These are phyloP conservation scores for Epichloe sp. DNA, from an alignment of 2,329 filamentous ascomycete species.

Conservation along the genomic window DNA sequence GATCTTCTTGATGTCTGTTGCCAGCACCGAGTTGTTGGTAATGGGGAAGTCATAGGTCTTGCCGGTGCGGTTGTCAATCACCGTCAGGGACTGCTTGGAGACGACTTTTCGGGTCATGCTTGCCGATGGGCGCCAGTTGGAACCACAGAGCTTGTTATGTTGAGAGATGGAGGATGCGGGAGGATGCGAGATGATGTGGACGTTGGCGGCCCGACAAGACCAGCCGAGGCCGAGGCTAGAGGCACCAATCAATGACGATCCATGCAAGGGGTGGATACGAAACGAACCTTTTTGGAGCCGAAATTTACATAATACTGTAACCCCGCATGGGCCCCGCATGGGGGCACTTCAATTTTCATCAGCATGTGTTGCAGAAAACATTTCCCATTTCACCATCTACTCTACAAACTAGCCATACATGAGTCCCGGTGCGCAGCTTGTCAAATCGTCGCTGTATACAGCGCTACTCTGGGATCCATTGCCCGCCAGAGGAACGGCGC, in stretches of 20 bases:
- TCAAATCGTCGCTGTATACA: constrained; percentile 1
- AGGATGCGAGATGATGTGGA: no score
- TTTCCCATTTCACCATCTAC: no score
- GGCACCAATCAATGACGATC: no score
- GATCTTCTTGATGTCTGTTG: constrained; percentile 39
- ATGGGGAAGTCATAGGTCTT: constrained; percentile 36
- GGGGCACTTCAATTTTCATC: no score
- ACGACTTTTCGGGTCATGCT: constrained; percentile 6
- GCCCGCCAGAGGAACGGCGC: constrained; percentile 32
- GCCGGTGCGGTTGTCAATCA: constrained; percentile 36
- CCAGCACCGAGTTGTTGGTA: constrained; percentile 33
- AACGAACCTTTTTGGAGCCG: no score
- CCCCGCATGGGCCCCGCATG: no score
- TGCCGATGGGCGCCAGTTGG: background rate
- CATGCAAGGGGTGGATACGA: no score
- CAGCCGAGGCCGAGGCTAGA: no score
- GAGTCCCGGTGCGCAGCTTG: background rate
- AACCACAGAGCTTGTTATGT: background rate
- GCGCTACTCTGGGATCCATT: constrained; percentile 8
- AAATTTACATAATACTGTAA: no score
- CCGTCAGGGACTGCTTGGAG: constrained; percentile 24
- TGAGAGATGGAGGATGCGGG: background rate
- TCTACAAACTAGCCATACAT: background rate
- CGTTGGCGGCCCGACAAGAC: no score
- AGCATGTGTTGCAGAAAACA: no score